Conservation (phyloP, 176 grass and related monocot species). For the sorghum (Sorghum bicolor) region Sorghum_bicolor_NCBIv3 NC_012871.2:18776501-18777000, state of each 20-base stretch:
- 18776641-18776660: not conserved
- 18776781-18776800: not conserved
- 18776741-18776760: not conserved
- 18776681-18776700: not conserved
- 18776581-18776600: too few relatives aligned
- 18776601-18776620: not conserved
- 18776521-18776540: not conserved
- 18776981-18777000: slow-evolving; percentile 81
- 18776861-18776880: not conserved
- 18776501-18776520: not conserved
- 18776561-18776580: not conserved
- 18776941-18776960: slow-evolving; percentile 11
- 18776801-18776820: not conserved
- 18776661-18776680: not conserved
- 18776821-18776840: not conserved
- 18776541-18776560: not conserved
- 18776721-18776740: not conserved
- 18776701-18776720: not conserved
- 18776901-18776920: not conserved
- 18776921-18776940: not conserved
- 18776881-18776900: not conserved
- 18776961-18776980: slow-evolving; percentile 80
- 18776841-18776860: not conserved
- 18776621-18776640: not conserved
- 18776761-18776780: not conserved